phyloP scores from a whole-genome alignment of 352 stramenopile species.

The Phytophthora citrophthora region DNA sequence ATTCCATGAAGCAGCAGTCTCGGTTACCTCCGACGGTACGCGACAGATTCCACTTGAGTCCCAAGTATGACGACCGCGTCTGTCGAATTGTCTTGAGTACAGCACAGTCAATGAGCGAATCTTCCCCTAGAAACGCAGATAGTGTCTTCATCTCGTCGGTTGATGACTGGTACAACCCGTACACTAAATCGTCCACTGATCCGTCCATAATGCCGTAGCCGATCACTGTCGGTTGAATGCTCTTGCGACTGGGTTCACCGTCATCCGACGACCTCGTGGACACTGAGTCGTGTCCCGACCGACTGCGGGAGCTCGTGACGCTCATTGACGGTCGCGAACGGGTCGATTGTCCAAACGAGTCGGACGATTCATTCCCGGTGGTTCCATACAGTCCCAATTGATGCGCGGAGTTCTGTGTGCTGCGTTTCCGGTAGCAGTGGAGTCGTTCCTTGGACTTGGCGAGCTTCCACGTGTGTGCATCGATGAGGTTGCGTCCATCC shows the following conservation, averaged over 20 bases:
- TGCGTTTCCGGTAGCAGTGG: constrained; percentile 61
- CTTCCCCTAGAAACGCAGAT: constrained; percentile 48
- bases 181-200: constrained; percentile 60
- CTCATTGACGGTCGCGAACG: constrained; percentile 37
- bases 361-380: constrained; percentile 23
- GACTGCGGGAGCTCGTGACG: constrained; percentile 35
- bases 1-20: constrained; percentile 75
- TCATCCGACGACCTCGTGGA: constrained; percentile 42
- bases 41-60: constrained; percentile 78
- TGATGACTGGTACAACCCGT: constrained; percentile 56
- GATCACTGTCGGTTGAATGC: constrained; percentile 51
- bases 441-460: constrained; percentile 72
- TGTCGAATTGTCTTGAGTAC: constrained; percentile 66
- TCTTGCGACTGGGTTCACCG: constrained; percentile 48
- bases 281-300: constrained; percentile 29
- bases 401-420: constrained; percentile 25
- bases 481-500: constrained; percentile 61
- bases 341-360: constrained; percentile 28
- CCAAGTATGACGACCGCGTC: constrained; percentile 61
- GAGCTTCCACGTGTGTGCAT: constrained; percentile 71
- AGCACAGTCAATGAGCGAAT: constrained; percentile 69
- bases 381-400: constrained; percentile 52
- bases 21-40: constrained; percentile 76
- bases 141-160: constrained; percentile 70
- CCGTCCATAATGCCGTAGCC: constrained; percentile 55